These are phyloP conservation scores for Fusarium pilosicola DNA, from an alignment of 2,329 filamentous ascomycete species.

Conservation along the genomic window DNA sequence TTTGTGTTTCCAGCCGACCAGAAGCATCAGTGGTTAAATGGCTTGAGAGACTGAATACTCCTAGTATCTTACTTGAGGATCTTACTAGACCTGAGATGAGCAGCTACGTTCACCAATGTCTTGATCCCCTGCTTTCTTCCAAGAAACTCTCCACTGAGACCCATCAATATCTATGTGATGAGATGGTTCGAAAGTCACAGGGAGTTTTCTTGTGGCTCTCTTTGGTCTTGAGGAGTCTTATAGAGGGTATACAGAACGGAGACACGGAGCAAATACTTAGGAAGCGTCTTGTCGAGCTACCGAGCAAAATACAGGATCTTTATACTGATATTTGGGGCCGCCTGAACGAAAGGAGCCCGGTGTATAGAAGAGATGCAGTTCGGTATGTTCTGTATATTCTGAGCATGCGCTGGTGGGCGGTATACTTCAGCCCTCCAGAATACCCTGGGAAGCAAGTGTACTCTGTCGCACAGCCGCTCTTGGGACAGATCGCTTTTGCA, in stretches of 20 bases:
- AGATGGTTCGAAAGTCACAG: neutral
- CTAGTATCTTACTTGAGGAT: neutral
- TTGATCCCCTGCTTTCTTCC: neutral
- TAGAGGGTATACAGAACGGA: neutral
- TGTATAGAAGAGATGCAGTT: neutral
- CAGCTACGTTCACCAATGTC: rapidly evolving
- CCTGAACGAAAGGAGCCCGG: neutral
- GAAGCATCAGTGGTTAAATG: rapidly evolving
- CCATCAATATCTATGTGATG: neutral
- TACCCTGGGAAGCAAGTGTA: no score
- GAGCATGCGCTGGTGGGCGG: no score
- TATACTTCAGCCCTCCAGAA: no score
- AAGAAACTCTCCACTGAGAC: rapidly evolving
- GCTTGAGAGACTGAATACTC: rapidly evolving
- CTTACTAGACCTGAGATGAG: neutral
- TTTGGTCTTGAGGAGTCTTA: rapidly evolving
- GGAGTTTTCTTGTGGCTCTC: neutral
- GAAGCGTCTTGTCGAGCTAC: rapidly evolving
- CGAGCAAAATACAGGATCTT: neutral
- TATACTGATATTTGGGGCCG: neutral
- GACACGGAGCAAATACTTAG: rapidly evolving
- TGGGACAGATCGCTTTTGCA: no score
- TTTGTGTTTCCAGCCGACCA: neutral
- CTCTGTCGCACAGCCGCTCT: no score
- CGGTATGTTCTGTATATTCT: neutral